Percentiles rank a stretch among this genome's conserved stretches.
phyloP scores from a whole-genome alignment of 192 early-diverging fungal species.

The Umbelopsis isabellina region DNA sequence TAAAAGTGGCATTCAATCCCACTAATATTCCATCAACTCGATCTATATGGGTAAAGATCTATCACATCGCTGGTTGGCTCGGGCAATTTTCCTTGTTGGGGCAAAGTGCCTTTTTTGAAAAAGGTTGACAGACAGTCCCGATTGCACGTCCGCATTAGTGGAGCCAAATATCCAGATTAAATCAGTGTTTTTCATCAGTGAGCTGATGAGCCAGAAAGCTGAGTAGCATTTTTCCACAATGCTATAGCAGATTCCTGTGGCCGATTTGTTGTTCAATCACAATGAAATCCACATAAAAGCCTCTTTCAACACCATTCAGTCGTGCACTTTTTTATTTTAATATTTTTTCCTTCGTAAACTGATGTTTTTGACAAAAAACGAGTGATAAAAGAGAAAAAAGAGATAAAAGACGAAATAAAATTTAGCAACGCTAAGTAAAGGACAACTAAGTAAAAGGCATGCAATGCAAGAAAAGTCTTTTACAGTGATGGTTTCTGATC shows the following conservation, averaged over 20 bases:
- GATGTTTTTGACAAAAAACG: constrained; percentile 18
- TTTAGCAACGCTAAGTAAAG: constrained; percentile 2
- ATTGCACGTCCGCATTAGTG: too few relatives aligned
- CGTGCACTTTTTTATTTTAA: neutral
- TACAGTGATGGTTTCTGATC: constrained; percentile 17
- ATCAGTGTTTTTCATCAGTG: too few relatives aligned
- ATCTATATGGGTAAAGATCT: neutral
- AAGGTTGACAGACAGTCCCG: too few relatives aligned
- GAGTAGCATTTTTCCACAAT: too few relatives aligned
- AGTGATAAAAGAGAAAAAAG: neutral
- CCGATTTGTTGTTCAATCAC: too few relatives aligned
- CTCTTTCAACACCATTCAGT: too few relatives aligned
- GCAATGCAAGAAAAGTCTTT: neutral
- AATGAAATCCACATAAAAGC: too few relatives aligned
- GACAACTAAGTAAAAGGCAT: neutral
- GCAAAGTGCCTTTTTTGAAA: constrained; percentile 8
- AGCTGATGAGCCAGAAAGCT: too few relatives aligned
- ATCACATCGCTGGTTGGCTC: neutral
- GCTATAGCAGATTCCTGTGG: too few relatives aligned
- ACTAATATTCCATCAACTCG: neutral
- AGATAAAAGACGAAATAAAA: neutral
- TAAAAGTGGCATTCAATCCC: neutral
- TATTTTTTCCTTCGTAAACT: constrained; percentile 6
- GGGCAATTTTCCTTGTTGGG: constrained; percentile 20
- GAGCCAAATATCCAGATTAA: too few relatives aligned